phyloP scores from a whole-genome alignment of 306 rosid species.

The Ziziphus jujuba region DNA sequence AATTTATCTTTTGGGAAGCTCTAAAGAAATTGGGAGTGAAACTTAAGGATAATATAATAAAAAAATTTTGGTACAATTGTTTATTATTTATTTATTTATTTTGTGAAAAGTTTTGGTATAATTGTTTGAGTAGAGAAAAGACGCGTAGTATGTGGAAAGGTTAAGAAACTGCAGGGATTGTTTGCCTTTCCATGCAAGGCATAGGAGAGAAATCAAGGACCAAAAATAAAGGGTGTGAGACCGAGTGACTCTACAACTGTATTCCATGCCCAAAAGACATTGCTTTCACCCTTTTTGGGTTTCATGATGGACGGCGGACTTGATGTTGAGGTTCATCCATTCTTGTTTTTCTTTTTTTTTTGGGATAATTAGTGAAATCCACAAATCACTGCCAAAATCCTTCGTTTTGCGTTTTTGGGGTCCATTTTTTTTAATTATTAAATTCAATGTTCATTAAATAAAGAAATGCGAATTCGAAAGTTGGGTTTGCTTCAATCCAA shows the following conservation, averaged over 20 bases:
- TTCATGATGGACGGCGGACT: slow-evolving; percentile 21
- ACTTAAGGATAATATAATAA: background rate
- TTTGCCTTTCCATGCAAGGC: slow-evolving; percentile 20
- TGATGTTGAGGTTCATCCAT: slow-evolving; percentile 9
- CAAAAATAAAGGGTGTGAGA: background rate
- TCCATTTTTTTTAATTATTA: background rate
- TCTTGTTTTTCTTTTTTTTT: background rate
- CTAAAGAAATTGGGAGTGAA: slow-evolving; percentile 9
- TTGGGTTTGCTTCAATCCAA: slow-evolving; percentile 1
- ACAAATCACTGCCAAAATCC: background rate
- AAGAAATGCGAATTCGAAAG: background rate
- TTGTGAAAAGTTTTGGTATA: slow-evolving; percentile 1
- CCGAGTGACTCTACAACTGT: slow-evolving; percentile 6
- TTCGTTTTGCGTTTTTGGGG: background rate
- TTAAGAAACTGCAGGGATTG: background rate
- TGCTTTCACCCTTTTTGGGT: background rate
- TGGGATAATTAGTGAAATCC: background rate
- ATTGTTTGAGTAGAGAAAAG: slow-evolving; percentile 1
- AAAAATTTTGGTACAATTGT: no score
- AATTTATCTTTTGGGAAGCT: background rate
- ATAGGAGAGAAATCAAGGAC: background rate
- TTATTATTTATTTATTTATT: no score
- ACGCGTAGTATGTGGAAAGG: slow-evolving; percentile 18
- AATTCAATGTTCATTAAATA: background rate
- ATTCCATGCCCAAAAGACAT: background rate